These are phyloP conservation scores for Castanea mollissima DNA, from an alignment of 306 rosid species.

Conservation along the genomic window DNA sequence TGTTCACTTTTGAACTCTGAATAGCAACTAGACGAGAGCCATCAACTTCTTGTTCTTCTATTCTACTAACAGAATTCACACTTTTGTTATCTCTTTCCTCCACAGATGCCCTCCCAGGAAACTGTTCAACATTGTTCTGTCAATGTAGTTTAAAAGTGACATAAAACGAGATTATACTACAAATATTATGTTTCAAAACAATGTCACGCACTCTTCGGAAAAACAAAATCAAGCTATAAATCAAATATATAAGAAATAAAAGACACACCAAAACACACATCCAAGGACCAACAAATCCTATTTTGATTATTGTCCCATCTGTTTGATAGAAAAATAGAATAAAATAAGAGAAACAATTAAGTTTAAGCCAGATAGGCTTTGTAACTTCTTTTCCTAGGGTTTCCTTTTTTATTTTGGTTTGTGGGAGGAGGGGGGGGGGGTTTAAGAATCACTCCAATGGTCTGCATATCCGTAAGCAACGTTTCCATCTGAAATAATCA, in stretches of 20 bases:
- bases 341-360: too few relatives aligned
- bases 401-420: neutral
- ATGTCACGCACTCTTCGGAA: neutral
- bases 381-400: neutral
- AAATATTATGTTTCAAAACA: neutral
- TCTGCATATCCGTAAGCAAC: too few relatives aligned
- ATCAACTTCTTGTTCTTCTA: conserved; percentile 7
- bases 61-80: conserved; percentile 2
- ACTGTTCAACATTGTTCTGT: conserved; percentile 11
- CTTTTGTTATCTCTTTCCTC: conserved; percentile 11
- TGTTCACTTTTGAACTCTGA: conserved; percentile 9
- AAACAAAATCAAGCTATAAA: neutral
- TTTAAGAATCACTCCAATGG: too few relatives aligned
- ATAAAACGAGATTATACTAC: neutral
- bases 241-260: neutral
- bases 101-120: conserved; percentile 11
- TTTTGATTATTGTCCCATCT: neutral
- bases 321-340: neutral
- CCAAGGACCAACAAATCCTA: neutral
- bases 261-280: neutral
- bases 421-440: too few relatives aligned
- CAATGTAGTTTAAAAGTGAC: conserved; percentile 1
- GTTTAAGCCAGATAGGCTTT: too few relatives aligned
- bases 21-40: neutral
- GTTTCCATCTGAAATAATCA: too few relatives aligned